A percentile compares a stretch with the other conserved stretches of the same genome.
Conservation (phyloP, 345 rosid genomes). For the Toxicodendron radicans region DNA sequence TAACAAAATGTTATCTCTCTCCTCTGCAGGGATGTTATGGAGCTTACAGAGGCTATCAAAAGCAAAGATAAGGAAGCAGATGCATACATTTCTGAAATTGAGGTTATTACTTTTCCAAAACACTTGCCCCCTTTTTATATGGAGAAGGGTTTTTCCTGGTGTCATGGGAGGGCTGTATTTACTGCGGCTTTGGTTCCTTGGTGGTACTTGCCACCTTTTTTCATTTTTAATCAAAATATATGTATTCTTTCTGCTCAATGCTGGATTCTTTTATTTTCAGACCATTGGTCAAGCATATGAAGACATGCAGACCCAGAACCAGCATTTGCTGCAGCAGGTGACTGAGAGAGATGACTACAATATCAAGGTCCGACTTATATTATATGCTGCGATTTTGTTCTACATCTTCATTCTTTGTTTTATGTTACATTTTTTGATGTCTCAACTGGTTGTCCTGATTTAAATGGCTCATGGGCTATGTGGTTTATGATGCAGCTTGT, state of each 20-base stretch:
- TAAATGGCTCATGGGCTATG: slow-evolving; percentile 9
- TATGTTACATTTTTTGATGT: not conserved
- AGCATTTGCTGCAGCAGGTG: slow-evolving; percentile 81
- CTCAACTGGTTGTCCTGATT: slow-evolving; percentile 1
- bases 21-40: slow-evolving; percentile 65
- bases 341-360: slow-evolving; percentile 87
- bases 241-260: not conserved
- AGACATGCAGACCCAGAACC: slow-evolving; percentile 95
- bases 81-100: slow-evolving; percentile 88
- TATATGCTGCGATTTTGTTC: not conserved
- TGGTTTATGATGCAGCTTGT: slow-evolving; percentile 66
- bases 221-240: not conserved
- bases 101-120: slow-evolving; percentile 44
- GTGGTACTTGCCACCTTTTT: not conserved
- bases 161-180: not conserved
- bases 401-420: slow-evolving; percentile 10
- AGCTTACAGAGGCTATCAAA: slow-evolving; percentile 78
- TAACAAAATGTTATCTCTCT: not conserved
- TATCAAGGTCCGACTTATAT: slow-evolving; percentile 64
- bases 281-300: slow-evolving; percentile 96
- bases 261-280: slow-evolving; percentile 37
- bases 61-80: slow-evolving; percentile 81
- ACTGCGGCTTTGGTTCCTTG: slow-evolving; percentile 11
- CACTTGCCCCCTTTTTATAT: not conserved
- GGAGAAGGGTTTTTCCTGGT: not conserved